These are phyloP conservation scores for Fusarium illudens DNA, from an alignment of 2,329 filamentous ascomycete species.

Conservation along the genomic window DNA sequence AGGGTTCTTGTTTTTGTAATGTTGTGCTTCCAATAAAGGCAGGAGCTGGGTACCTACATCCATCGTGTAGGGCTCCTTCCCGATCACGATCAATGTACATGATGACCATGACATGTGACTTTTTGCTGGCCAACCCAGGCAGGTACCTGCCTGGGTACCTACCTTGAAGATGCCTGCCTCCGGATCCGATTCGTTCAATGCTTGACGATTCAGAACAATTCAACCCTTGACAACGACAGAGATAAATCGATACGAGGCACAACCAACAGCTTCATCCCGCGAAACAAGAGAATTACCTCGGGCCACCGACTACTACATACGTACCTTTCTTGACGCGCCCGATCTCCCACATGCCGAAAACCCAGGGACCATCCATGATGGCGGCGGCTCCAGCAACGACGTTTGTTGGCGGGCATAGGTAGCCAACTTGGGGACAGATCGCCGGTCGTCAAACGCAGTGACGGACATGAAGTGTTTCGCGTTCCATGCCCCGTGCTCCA, in stretches of 20 bases:
- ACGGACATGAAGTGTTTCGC: conserved; percentile 26
- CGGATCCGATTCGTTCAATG: neutral
- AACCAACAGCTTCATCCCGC: neutral
- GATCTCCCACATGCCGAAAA: conserved; percentile 6
- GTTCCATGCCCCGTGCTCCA: conserved; percentile 23
- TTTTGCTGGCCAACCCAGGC: neutral
- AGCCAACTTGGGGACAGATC: conserved; percentile 13
- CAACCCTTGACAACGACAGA: neutral
- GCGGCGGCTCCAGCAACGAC: conserved; percentile 8
- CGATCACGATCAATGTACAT: neutral
- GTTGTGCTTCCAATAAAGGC: neutral
- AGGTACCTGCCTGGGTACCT: no score
- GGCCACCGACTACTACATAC: neutral
- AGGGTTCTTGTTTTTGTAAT: neutral
- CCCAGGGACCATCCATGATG: conserved; percentile 26
- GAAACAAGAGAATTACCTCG: neutral
- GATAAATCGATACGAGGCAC: neutral
- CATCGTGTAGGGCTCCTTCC: neutral
- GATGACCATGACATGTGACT: conserved; percentile 1
- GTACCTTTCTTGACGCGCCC: neutral
- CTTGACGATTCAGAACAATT: neutral
- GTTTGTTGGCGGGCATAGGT: conserved; percentile 7
- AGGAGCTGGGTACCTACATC: neutral
- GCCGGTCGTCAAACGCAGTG: conserved; percentile 33
- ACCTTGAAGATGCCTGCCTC: neutral